These are phyloP conservation scores for Potentilla sterilis DNA, from an alignment of 306 rosid species.

Conservation along the genomic window DNA sequence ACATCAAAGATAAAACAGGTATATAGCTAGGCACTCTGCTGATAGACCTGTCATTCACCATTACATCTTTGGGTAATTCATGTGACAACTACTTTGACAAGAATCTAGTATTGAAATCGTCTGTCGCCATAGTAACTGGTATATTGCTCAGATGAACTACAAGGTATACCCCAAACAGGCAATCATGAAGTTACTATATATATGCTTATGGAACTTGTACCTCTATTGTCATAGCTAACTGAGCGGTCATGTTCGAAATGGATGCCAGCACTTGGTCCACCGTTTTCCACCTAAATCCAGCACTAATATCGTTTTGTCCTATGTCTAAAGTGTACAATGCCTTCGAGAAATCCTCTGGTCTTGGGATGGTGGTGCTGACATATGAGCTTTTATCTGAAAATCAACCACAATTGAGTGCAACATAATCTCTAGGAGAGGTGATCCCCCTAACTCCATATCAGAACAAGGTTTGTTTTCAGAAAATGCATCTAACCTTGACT, in stretches of 20 bases:
- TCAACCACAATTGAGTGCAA: not conserved
- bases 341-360: constrained; percentile 20
- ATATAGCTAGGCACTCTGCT: not conserved
- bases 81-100: not conserved
- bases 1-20: not conserved
- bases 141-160: not conserved
- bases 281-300: constrained; percentile 5
- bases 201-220: not conserved
- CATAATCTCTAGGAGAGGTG: not conserved
- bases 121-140: not conserved
- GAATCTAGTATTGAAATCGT: not conserved
- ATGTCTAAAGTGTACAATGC: constrained; percentile 29
- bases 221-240: constrained; percentile 17
- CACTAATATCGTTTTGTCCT: constrained; percentile 26
- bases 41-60: not conserved
- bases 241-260: constrained; percentile 6
- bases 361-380: constrained; percentile 3
- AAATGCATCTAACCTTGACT: constrained; percentile 14
- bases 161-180: not conserved
- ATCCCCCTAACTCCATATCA: not conserved
- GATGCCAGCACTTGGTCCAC: constrained; percentile 18
- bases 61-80: not conserved
- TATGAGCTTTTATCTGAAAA: constrained; percentile 17
- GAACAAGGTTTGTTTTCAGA: not conserved
- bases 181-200: not conserved